These are phyloP conservation scores for Phaffomyces antillensis DNA, from an alignment of 805 yeast species.

Conservation along the genomic window DNA sequence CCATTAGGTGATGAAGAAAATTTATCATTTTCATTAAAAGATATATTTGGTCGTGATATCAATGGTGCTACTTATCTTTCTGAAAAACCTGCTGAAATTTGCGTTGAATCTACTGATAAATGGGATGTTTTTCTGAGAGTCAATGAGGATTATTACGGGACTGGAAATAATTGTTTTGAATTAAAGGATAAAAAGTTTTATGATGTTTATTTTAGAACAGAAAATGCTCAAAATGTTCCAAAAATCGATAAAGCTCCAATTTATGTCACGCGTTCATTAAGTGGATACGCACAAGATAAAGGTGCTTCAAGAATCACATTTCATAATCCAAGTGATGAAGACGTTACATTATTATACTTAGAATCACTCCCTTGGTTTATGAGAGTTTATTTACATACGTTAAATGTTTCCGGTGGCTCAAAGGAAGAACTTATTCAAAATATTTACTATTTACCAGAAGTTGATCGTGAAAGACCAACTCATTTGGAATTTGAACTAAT, in stretches of 20 bases:
- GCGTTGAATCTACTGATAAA: slow-evolving; percentile 34
- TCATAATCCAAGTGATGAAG: slow-evolving; percentile 50
- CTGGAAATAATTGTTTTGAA: slow-evolving; percentile 31
- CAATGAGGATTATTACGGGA: slow-evolving; percentile 24
- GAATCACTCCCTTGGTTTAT: slow-evolving; percentile 93
- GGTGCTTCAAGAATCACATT: slow-evolving; percentile 84
- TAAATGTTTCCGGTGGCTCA: slow-evolving; percentile 28
- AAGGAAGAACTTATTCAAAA: slow-evolving; percentile 37
- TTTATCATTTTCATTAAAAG: slow-evolving; percentile 46
- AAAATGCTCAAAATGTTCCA: slow-evolving; percentile 36
- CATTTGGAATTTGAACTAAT: slow-evolving; percentile 64
- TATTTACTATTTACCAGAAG: slow-evolving; percentile 65
- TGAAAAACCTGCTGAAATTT: slow-evolving; percentile 33
- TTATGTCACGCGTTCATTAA: slow-evolving; percentile 72
- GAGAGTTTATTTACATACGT: slow-evolving; percentile 71
- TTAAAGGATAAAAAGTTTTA: slow-evolving; percentile 19
- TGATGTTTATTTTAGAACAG: slow-evolving; percentile 30
- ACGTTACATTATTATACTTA: slow-evolving; percentile 52
- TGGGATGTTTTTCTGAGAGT: slow-evolving; percentile 40
- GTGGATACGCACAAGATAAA: slow-evolving; percentile 85
- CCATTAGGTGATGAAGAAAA: slow-evolving; percentile 52
- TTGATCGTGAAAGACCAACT: slow-evolving; percentile 74
- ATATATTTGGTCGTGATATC: slow-evolving; percentile 64
- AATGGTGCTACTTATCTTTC: slow-evolving; percentile 60
- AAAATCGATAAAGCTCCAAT: slow-evolving; percentile 51